Conservation (phyloP, 2,329 filamentous ascomycete species). For the Mycosphaerella sp. region DNA sequence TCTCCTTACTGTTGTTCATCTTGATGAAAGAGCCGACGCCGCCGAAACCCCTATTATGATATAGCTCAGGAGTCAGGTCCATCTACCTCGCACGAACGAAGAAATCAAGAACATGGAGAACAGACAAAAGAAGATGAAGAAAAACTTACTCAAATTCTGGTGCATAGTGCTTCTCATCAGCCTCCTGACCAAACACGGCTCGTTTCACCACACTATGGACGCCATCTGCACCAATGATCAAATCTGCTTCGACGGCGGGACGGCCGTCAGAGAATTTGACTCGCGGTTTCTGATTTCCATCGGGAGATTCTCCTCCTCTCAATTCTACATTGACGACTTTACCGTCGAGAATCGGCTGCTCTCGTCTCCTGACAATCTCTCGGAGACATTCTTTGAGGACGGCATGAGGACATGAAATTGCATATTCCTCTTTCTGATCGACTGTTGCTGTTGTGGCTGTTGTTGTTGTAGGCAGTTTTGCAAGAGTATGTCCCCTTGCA, state of each 20-base stretch:
- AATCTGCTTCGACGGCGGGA: slow-evolving; percentile 7
- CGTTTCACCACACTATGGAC: slow-evolving; percentile 20
- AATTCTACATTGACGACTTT: slow-evolving; percentile 10
- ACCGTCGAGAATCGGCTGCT: not conserved
- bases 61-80: not conserved
- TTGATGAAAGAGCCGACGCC: slow-evolving; percentile 15
- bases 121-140: no score
- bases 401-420: slow-evolving; percentile 4
- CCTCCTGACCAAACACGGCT: slow-evolving; percentile 33
- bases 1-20: slow-evolving; percentile 31
- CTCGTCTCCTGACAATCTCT: not conserved
- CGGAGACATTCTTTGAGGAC: slow-evolving; percentile 9
- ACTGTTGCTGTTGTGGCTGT: no score
- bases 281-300: not conserved
- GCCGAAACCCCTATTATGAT: slow-evolving; percentile 12
- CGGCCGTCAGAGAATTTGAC: slow-evolving; percentile 14
- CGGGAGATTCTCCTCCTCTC: not conserved
- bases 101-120: no score
- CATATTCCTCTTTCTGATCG: not conserved
- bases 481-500: slow-evolving; percentile 6
- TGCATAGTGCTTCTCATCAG: slow-evolving; percentile 32
- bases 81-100: not conserved
- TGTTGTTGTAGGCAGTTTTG: not conserved
- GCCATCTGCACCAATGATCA: slow-evolving; percentile 20
- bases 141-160: slow-evolving; percentile 14